Percentiles rank a stretch among this genome's conserved stretches.
phyloP scores from a whole-genome alignment of 176 grass and related monocot genomes.

The Tuctoria greenei region DNA sequence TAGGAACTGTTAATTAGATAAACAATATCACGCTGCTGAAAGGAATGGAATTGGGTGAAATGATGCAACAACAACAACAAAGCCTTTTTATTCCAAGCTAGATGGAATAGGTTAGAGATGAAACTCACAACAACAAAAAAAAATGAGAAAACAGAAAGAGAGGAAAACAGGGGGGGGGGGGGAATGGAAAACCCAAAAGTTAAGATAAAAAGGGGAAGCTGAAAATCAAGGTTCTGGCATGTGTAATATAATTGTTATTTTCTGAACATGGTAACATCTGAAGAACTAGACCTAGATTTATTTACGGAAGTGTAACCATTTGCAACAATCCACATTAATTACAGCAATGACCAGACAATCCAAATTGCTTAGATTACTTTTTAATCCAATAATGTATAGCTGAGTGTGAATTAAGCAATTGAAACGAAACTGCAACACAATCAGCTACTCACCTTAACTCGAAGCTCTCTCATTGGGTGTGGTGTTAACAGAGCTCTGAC shows the following conservation, averaged over 20 bases:
- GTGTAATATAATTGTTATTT: background rate
- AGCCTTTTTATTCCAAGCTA: no score
- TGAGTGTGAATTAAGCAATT: constrained; percentile 14
- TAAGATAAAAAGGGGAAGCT: no score
- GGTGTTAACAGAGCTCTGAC: constrained; percentile 87
- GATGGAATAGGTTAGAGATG: no score
- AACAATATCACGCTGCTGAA: background rate
- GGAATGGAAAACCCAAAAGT: no score
- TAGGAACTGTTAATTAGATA: background rate
- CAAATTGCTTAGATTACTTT: background rate
- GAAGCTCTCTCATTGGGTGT: constrained; percentile 93
- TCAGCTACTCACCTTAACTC: constrained; percentile 69
- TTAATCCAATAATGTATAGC: background rate
- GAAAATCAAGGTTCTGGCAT: no score
- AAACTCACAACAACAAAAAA: no score
- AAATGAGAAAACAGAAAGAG: no score
- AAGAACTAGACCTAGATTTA: background rate
- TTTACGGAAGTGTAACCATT: background rate
- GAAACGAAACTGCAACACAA: constrained; percentile 20
- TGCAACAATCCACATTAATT: background rate
- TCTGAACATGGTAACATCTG: background rate
- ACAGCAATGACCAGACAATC: constrained; percentile 5
- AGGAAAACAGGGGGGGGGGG: no score
- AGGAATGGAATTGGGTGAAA: background rate
- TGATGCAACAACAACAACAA: background rate